These are phyloP conservation scores for Malus sylvestris DNA, from an alignment of 306 rosid genomes.

Conservation along the genomic window DNA sequence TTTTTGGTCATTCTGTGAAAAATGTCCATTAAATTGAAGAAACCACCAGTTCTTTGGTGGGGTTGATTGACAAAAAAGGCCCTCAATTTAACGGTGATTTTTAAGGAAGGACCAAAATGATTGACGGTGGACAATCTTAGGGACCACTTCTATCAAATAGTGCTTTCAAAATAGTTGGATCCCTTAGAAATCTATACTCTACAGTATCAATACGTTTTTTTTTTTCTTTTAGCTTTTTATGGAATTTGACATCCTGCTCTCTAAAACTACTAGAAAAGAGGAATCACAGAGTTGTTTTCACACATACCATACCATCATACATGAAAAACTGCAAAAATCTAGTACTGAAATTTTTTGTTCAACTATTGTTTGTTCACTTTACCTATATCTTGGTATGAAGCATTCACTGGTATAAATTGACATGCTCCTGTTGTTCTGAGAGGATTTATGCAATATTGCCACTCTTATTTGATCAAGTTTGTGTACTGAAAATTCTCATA, in stretches of 20 bases:
- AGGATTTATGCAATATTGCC: background rate
- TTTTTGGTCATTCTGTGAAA: too few species aligned
- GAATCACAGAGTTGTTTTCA: background rate
- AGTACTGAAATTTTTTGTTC: background rate
- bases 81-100: too few species aligned
- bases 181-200: background rate
- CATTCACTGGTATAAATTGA: background rate
- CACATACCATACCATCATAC: background rate
- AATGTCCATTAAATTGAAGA: too few species aligned
- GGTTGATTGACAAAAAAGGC: too few species aligned
- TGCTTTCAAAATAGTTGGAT: too few species aligned
- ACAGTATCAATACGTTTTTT: background rate
- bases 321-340: background rate
- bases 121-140: too few species aligned
- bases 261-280: background rate
- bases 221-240: background rate
- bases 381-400: background rate
- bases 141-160: too few species aligned
- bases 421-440: background rate
- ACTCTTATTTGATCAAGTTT: background rate
- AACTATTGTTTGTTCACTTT: background rate
- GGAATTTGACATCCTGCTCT: background rate
- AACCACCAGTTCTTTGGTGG: too few species aligned
- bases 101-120: too few species aligned
- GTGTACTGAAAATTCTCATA: background rate